Percentiles rank a stretch among this genome's conserved stretches.
phyloP scores from a whole-genome alignment of 2,329 filamentous ascomycete genomes.

The Aspergillus sp. region DNA sequence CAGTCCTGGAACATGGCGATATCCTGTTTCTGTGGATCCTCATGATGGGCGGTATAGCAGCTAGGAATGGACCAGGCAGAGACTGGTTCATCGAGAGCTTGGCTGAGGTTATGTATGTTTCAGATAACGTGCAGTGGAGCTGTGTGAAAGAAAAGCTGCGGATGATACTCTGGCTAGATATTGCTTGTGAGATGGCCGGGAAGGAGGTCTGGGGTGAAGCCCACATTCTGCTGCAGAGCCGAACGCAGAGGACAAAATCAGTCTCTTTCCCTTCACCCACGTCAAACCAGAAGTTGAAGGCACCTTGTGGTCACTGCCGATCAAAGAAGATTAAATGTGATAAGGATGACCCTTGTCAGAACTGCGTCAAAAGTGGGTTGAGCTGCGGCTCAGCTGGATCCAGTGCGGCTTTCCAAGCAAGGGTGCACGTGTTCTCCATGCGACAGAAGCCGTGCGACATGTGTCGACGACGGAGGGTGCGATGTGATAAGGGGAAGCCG shows the following conservation, averaged over 20 bases:
- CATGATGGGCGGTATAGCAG: constrained; percentile 2
- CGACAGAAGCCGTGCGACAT: background rate
- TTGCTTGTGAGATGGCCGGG: constrained; percentile 3
- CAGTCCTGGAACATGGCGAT: background rate
- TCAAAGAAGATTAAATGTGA: background rate
- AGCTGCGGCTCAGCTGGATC: background rate
- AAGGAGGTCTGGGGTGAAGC: background rate
- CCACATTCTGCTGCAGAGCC: background rate
- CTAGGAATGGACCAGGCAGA: background rate
- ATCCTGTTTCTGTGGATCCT: background rate
- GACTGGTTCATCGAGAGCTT: background rate
- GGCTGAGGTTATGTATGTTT: background rate
- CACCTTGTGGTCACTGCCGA: background rate
- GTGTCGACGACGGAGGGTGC: constrained; percentile 3
- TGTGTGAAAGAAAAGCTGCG: background rate
- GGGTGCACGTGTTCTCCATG: background rate
- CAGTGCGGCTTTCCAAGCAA: no score
- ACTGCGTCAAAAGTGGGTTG: background rate
- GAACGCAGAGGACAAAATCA: background rate
- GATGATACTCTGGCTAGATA: background rate
- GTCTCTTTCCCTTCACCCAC: no score
- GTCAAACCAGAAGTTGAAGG: background rate
- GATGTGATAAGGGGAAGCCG: constrained; percentile 1
- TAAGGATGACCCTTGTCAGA: background rate
- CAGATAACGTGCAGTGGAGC: background rate